phyloP scores from a whole-genome alignment of 2,329 filamentous ascomycete species.

The Apiospora kogelbergensis region DNA sequence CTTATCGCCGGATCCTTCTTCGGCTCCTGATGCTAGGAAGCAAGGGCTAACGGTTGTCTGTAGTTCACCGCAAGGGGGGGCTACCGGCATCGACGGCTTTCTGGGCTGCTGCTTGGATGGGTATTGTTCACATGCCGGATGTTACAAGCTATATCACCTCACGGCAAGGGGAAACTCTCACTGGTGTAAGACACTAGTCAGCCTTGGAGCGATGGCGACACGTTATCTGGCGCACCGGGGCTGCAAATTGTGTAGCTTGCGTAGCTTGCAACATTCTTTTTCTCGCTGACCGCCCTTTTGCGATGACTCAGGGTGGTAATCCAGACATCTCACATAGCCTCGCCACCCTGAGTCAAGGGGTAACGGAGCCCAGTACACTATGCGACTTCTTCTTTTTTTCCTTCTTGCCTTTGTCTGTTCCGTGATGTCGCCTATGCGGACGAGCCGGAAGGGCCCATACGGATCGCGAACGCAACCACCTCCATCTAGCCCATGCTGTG shows the following conservation, averaged over 20 bases:
- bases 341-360: background rate
- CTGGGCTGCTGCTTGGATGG: background rate
- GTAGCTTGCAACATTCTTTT: background rate
- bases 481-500: background rate
- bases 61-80: background rate
- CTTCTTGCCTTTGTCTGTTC: background rate
- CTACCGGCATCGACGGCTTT: background rate
- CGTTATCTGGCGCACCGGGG: background rate
- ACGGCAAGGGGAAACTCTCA: background rate
- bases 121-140: background rate
- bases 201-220: slow-evolving; percentile 1
- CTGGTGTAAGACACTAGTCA: slow-evolving; percentile 4
- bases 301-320: background rate
- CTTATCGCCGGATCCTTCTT: slow-evolving; percentile 8
- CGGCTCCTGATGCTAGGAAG: slow-evolving; percentile 5
- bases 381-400: background rate
- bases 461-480: slow-evolving; percentile 1
- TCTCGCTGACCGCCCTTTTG: background rate
- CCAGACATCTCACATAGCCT: slow-evolving; percentile 2
- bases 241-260: background rate
- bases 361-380: background rate
- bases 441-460: background rate
- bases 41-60: slow-evolving; percentile 6
- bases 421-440: background rate
- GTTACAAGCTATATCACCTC: background rate